Base-by-base conservation (phyloP, 805 yeast species). In the Tetrapisispora fleetii region DNA sequence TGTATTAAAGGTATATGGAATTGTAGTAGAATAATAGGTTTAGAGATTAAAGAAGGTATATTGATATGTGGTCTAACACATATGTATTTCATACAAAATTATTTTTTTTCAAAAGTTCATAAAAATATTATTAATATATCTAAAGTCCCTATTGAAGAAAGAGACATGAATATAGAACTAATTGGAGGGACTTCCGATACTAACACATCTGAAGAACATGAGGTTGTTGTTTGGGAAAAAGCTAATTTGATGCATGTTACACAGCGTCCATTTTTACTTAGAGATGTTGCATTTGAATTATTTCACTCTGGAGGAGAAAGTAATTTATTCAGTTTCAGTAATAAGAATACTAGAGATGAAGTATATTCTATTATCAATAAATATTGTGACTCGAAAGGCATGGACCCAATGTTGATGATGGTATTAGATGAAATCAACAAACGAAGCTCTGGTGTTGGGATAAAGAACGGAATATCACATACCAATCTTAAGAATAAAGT, bases 221-320 rank as follows among this genome's bases (percentile, higher is more conserved):
- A 70, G 14, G 76, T 77, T 0, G 73, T 73, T 51, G 66, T 73
- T 14, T 86, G 95, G 93, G 73, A 76, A 22, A 55, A 84, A 19
- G 70, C 70, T 5, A 77, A 76, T 40, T 58, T 89, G 18, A 76
- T 79, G 0, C 79, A 83, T 4, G 77, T 83, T 13, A 79, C 88
- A 2, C 85, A 84, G 53, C 67, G 95, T 46, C 87, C 83, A 37
- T 88, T 87, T 57, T 63, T 88, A 18, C 68, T 88, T 16, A 68
- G 95, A 48, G 95, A 87, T 63, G 85, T 84, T 41, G 95, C 93
- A 0, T 59, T 87, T 35, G 96, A 88, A 58, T 65, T 87, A 58
- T 81, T 85, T 52, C 85, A 86, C 61, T 74, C 75, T 24, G 80
- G 83, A 62, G 95, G 93, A 0, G 76, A 81, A 1, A 83, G 86